Conservation (phyloP, 768 basidiomycete species). For the Polyporus arcularius region DNA sequence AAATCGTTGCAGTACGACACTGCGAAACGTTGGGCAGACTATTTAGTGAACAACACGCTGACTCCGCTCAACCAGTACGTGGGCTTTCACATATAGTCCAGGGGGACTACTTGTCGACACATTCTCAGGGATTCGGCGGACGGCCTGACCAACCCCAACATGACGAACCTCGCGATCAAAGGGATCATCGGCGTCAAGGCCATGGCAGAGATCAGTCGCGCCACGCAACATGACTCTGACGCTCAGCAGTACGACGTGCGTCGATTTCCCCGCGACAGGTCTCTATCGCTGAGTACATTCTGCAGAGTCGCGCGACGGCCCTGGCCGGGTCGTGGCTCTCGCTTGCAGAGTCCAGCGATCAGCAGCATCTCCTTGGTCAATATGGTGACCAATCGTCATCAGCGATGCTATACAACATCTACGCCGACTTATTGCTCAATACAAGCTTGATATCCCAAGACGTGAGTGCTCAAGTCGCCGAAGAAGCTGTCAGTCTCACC, state of each 20-base stretch:
- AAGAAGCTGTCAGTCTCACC: too few relatives aligned
- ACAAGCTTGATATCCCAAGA: slow-evolving; percentile 4
- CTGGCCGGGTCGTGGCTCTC: slow-evolving; percentile 8
- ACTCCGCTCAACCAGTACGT: slow-evolving; percentile 5
- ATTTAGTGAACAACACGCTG: slow-evolving; percentile 20
- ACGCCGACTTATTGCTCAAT: slow-evolving; percentile 15
- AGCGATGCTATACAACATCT: slow-evolving; percentile 20
- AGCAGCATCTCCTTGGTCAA: slow-evolving; percentile 5
- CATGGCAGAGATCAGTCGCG: slow-evolving; percentile 23
- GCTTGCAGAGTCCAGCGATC: slow-evolving; percentile 4
- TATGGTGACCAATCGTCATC: slow-evolving; percentile 15
- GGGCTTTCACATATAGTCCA: too few relatives aligned
- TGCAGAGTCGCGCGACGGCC: slow-evolving; percentile 12
- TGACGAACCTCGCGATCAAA: slow-evolving; percentile 26
- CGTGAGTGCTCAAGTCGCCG: neutral
- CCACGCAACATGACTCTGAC: slow-evolving; percentile 9
- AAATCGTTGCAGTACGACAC: slow-evolving; percentile 19
- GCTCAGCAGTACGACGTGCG: slow-evolving; percentile 21
- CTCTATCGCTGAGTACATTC: neutral
- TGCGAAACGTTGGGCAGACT: slow-evolving; percentile 23
- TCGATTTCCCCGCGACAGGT: neutral
- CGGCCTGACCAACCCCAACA: slow-evolving; percentile 13
- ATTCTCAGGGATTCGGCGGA: slow-evolving; percentile 15
- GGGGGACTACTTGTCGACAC: too few relatives aligned
- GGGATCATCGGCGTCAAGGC: slow-evolving; percentile 27